Evolutionary conservation across 2,329 filamentous ascomycete species (phyloP).

Genomic region (Emergomyces pasteurianus): DNA sequence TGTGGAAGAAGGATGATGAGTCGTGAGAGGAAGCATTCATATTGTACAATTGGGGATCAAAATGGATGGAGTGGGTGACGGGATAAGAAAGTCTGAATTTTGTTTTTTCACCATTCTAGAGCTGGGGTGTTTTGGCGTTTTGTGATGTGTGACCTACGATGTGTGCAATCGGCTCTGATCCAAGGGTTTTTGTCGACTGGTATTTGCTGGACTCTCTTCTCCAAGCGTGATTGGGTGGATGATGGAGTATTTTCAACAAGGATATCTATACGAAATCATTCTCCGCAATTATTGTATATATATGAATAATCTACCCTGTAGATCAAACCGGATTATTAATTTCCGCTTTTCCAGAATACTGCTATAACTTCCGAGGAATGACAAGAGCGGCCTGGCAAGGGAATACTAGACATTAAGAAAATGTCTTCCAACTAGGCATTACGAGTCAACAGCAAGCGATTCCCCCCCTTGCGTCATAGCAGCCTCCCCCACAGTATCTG

Average conservation of each 20-base stretch:
- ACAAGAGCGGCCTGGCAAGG: not conserved
- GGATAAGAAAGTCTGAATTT: not conserved
- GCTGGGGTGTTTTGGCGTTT: not conserved
- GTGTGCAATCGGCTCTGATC: not conserved
- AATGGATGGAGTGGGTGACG: not conserved
- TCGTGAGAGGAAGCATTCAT: not conserved
- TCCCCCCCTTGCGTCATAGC: not conserved
- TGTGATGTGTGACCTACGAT: not conserved
- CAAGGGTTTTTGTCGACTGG: not conserved
- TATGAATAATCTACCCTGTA: not conserved
- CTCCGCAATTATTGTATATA: not conserved
- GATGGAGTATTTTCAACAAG: not conserved
- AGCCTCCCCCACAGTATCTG: slow-evolving; percentile 1
- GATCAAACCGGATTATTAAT: not conserved
- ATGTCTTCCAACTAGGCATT: not conserved
- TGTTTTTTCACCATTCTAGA: not conserved
- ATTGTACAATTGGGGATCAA: not conserved
- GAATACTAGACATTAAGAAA: not conserved
- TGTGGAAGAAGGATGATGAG: slow-evolving; percentile 52
- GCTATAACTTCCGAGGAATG: not conserved
- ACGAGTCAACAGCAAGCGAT: slow-evolving; percentile 6
- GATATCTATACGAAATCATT: not conserved
- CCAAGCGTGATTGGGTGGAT: not conserved
- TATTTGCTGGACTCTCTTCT: not conserved
- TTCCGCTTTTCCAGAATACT: not conserved